phyloP scores from a whole-genome alignment of 2,329 filamentous ascomycete species.

The Fusarium goolgardi region DNA sequence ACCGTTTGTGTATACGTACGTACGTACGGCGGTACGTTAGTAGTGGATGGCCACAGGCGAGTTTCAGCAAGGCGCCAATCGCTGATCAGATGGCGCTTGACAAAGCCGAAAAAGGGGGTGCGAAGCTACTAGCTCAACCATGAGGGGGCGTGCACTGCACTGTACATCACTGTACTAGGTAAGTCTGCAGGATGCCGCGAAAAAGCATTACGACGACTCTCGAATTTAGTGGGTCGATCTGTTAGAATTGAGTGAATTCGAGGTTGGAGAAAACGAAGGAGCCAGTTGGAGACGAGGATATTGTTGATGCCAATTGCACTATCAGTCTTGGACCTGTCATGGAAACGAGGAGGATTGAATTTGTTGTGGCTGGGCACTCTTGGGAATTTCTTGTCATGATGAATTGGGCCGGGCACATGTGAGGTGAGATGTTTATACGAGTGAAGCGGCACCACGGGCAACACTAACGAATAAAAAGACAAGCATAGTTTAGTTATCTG shows the following conservation, averaged over 20 bases:
- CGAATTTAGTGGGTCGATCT: conserved; percentile 23
- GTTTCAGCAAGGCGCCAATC: conserved; percentile 37
- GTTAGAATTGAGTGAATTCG: conserved; percentile 24
- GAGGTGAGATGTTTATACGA: conserved; percentile 16
- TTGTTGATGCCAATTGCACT: conserved; percentile 12
- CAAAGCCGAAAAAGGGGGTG: conserved; percentile 30
- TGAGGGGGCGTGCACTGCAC: conserved; percentile 5
- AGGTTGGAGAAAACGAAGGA: conserved; percentile 19
- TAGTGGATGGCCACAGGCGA: conserved; percentile 15
- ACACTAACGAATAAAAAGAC: conserved; percentile 7
- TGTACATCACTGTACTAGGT: not conserved
- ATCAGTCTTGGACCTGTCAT: conserved; percentile 21
- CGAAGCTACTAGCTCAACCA: not conserved
- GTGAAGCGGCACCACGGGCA: conserved; percentile 19
- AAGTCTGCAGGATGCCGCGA: not conserved
- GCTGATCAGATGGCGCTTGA: conserved; percentile 26
- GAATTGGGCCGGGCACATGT: not conserved
- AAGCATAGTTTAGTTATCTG: conserved; percentile 1
- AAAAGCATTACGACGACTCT: conserved; percentile 40
- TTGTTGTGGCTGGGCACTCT: conserved; percentile 33
- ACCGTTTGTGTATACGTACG: not conserved
- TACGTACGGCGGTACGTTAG: too few relatives aligned
- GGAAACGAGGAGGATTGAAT: not conserved
- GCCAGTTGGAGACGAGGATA: conserved; percentile 7
- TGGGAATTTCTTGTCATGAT: conserved; percentile 7